A percentile compares a stretch with the other conserved stretches of the same genome.
Evolutionary conservation across 805 yeast species (phyloP).

Genomic region (Kregervanrija delftensis): DNA sequence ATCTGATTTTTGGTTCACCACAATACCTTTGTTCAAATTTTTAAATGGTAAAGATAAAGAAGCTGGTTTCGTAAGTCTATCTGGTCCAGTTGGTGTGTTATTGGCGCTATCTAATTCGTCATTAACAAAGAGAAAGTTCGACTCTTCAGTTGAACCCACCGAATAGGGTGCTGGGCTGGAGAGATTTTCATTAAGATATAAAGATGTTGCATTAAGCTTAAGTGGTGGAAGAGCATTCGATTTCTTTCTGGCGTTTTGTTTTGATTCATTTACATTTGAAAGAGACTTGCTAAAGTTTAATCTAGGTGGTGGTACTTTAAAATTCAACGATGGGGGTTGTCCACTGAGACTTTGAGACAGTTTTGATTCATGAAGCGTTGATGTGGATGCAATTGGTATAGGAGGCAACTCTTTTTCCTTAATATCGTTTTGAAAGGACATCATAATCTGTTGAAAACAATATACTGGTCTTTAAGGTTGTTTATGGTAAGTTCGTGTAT

Average conservation of each 20-base stretch:
- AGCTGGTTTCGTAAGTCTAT: neutral
- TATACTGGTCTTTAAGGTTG: too few relatives aligned
- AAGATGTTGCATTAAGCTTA: too few relatives aligned
- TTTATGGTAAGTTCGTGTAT: too few relatives aligned
- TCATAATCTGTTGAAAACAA: too few relatives aligned
- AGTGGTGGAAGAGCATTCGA: too few relatives aligned
- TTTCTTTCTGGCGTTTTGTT: too few relatives aligned
- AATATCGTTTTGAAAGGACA: too few relatives aligned
- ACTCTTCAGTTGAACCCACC: conserved; percentile 7
- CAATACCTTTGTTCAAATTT: conserved; percentile 1
- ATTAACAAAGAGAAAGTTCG: neutral
- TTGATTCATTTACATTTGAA: too few relatives aligned
- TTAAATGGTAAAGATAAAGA: neutral
- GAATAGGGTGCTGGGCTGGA: conserved; percentile 6
- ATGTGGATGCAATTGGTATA: neutral
- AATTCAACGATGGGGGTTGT: too few relatives aligned
- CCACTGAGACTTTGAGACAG: too few relatives aligned
- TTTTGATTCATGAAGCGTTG: neutral
- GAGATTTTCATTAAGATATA: neutral
- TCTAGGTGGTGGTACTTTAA: too few relatives aligned
- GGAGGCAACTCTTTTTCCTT: conserved; percentile 5
- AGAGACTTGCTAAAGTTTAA: too few relatives aligned
- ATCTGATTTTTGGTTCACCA: conserved; percentile 7
- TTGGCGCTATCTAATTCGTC: neutral
- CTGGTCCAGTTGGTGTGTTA: neutral